Base-by-base conservation (phyloP, 176 grass and related monocot genomes). In the Raddia guianensis region DNA sequence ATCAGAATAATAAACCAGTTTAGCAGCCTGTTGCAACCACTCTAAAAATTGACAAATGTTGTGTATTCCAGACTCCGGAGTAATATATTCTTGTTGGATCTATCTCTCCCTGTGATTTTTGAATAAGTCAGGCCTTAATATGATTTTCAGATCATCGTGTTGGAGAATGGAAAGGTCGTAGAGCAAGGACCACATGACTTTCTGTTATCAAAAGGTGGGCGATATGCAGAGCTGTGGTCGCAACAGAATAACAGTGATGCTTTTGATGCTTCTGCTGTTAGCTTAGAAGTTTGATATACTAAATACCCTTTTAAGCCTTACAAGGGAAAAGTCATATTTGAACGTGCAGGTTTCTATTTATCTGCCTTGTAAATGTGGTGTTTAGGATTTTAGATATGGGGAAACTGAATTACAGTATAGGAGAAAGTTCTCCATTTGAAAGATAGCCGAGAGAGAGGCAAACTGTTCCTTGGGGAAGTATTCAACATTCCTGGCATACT, bases 101-200 rank as follows among this genome's bases (percentile, higher is more conserved):
- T 34, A 51, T 66, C 55, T 21, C 51, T 10, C 50, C 50, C 46
- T 20, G 21, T 66, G 18, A 55, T 72, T 65, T 9, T 52, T 63
- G 48, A 48, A 42, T 37, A 70, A 77, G 12, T 45, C 27, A 6
- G 72, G 10, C 78, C 82, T 77, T 12, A 59, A 77, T 84, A 61
- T 56, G 78, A 75, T 82, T 93, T 87, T 91, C 88, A 99, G 90
- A 99, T 99, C 54, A 77, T 99, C 62, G 96, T 95, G 54, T 83
- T 99, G 82, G 96, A 95, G 91, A 95, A 90, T 79, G 96, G 90
- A 47, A 89, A 87, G 68, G 92, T 99, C 43, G 77, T 88, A 45
- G 87, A 99, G 74, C 92, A 95, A 64, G 96, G 96, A 45, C 88
- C 96, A 10, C 92, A 99, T 79, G 96, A 99, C 37, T 49, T 88